Evolutionary conservation across 2,329 filamentous ascomycete species (phyloP).

Genomic region (Penicillium sp.): DNA sequence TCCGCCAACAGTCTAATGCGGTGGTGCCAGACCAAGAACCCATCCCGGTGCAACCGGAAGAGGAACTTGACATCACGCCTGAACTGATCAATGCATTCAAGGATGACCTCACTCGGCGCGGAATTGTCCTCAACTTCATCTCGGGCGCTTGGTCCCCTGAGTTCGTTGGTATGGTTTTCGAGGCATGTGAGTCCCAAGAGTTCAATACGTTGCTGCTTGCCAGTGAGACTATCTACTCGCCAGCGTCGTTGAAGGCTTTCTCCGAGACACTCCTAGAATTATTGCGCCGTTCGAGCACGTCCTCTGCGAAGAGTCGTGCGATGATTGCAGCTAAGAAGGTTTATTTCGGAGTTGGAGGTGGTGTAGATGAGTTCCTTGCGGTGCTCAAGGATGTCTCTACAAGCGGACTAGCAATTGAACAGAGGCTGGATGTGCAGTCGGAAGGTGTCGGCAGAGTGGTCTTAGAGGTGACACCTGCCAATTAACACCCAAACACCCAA

Average conservation of each 20-base stretch:
- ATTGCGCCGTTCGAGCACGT: constrained; percentile 42
- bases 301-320: constrained; percentile 41
- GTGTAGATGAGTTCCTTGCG: constrained; percentile 59
- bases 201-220: constrained; percentile 55
- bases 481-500: not conserved
- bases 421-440: constrained; percentile 39
- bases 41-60: constrained; percentile 23
- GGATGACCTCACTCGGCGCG: constrained; percentile 38
- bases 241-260: constrained; percentile 54
- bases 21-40: constrained; percentile 3
- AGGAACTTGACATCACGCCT: constrained; percentile 52
- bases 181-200: constrained; percentile 32
- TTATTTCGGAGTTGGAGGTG: constrained; percentile 67
- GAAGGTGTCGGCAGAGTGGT: constrained; percentile 48
- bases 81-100: constrained; percentile 49
- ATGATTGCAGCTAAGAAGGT: constrained; percentile 64
- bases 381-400: constrained; percentile 30
- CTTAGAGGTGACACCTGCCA: constrained; percentile 33
- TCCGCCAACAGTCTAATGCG: constrained; percentile 10
- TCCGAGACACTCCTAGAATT: constrained; percentile 54
- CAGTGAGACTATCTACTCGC: constrained; percentile 66
- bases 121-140: constrained; percentile 55
- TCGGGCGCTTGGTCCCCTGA: constrained; percentile 60
- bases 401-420: constrained; percentile 28
- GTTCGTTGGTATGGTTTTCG: constrained; percentile 44